Evolutionary conservation across 2,329 filamentous ascomycete genomes (phyloP), one percentile per base, ranked within the genome.

Genomic region (Sclerotinia subarctica): DNA sequence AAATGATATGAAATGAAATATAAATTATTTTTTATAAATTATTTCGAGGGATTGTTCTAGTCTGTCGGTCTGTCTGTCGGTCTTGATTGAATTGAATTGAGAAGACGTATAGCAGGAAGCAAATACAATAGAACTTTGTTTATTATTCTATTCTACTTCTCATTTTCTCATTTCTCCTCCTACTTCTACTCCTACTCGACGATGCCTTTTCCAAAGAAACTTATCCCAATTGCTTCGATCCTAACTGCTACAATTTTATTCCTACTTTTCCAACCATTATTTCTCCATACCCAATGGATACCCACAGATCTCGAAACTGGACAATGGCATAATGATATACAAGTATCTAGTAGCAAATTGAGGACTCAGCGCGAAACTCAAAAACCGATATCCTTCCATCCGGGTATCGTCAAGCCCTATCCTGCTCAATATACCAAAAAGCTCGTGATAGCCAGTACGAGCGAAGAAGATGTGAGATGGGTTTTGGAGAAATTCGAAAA

Each of bases 201-300:
- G 1, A 67, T 67, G 65, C 47, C 65, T 15, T 63, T 63, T 26
- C 65, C 56, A 2, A 67, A 53, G 35, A 67, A 53, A 47, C 5
- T 63, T 2, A 44, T 67, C 24, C 35, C 65, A 5, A 44, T 65
- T 44, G 15, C 35, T 5, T 65, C 42, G 26, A 19, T 68, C 4
- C 26, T 68, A 13, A 65, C 66, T 0, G 32, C 49, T 3, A 24
- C 32, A 1, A 17, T 53, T 21, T 17, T 68, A 4, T 13, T 54
- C 5, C 26, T 63, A 17, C 35, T 65, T 24, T 46, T 58, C 10
- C 44, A 19, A 24, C 32, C 66, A 6, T 32, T 65, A 3, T 32
- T 32, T 24, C 42, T 51, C 38, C 21, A 21, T 10, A 29, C 17
- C 8, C n/a, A 26, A 44, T 67, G 26, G 49, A 17, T 17, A 21